A percentile compares a stretch with the other conserved stretches of the same genome.
Conservation (phyloP, 176 grass and related monocot species). For the Cenchrus americanus region DNA sequence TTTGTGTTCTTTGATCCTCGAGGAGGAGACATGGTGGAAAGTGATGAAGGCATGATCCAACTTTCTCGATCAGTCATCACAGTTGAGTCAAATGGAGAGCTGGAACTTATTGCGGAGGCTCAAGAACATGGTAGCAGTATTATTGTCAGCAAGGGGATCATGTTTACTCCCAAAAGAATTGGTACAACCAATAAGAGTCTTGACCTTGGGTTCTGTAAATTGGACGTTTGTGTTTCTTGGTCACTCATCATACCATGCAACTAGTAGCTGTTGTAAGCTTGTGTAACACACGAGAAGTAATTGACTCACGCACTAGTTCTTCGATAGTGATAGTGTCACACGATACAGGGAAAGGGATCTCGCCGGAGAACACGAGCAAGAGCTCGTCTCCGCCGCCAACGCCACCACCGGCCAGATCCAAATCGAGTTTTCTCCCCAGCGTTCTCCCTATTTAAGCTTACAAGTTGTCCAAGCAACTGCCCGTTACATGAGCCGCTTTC, state of each 20-base stretch:
- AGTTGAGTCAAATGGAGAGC: neutral
- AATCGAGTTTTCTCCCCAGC: too few species aligned
- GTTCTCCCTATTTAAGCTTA: too few species aligned
- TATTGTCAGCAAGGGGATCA: neutral
- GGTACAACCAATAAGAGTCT: neutral
- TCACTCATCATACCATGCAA: neutral
- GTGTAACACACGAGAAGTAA: too few species aligned
- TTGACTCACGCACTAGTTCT: too few species aligned
- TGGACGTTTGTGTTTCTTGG: neutral
- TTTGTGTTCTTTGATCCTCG: conserved; percentile 6
- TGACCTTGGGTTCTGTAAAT: conserved; percentile 3
- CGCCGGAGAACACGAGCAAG: too few species aligned
- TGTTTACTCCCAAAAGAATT: neutral
- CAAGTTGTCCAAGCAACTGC: too few species aligned
- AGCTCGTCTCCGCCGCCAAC: too few species aligned
- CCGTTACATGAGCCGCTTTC: too few species aligned
- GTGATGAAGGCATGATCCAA: neutral
- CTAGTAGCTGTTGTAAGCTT: too few species aligned
- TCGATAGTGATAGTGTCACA: too few species aligned
- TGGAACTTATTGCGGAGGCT: neutral
- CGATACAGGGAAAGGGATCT: too few species aligned
- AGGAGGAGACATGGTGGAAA: neutral
- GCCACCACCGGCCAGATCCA: too few species aligned
- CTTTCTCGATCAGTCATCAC: conserved; percentile 16
- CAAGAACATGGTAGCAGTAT: neutral